These are phyloP conservation scores for Aspergillus uvarum DNA, from an alignment of 2,329 filamentous ascomycete genomes.

Conservation along the genomic window DNA sequence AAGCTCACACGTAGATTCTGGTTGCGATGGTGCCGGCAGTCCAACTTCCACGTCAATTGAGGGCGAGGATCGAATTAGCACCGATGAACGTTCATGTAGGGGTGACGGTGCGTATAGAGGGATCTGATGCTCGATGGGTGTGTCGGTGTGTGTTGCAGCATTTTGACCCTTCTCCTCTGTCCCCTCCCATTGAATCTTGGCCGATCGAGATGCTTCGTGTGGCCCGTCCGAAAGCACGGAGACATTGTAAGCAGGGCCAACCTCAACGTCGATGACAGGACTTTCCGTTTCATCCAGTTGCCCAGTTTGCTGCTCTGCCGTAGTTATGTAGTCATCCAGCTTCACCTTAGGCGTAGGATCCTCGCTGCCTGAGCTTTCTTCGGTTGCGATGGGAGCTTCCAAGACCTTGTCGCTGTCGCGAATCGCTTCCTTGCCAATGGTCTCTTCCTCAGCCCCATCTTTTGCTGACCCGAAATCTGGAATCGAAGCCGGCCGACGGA, in stretches of 20 bases:
- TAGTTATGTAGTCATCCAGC: conserved; percentile 12
- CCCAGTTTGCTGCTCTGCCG: conserved; percentile 5
- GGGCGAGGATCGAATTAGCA: conserved; percentile 46
- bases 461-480: conserved; percentile 30
- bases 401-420: conserved; percentile 48
- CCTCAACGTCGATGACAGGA: conserved; percentile 13
- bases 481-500: conserved; percentile 26
- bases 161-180: conserved; percentile 3
- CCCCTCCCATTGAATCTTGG: conserved; percentile 10
- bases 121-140: conserved; percentile 7
- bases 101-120: conserved; percentile 23
- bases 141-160: conserved; percentile 1
- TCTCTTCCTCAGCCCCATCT: conserved; percentile 44
- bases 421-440: conserved; percentile 32
- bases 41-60: conserved; percentile 22
- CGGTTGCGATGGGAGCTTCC: conserved; percentile 43
- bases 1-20: conserved; percentile 28
- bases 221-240: conserved; percentile 12
- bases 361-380: conserved; percentile 43
- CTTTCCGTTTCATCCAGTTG: conserved; percentile 11
- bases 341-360: conserved; percentile 32
- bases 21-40: conserved; percentile 5
- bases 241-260: conserved; percentile 20
- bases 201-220: conserved; percentile 1
- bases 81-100: conserved; percentile 45